phyloP scores from a whole-genome alignment of 352 stramenopile genomes.

The Phytophthora meadii region DNA sequence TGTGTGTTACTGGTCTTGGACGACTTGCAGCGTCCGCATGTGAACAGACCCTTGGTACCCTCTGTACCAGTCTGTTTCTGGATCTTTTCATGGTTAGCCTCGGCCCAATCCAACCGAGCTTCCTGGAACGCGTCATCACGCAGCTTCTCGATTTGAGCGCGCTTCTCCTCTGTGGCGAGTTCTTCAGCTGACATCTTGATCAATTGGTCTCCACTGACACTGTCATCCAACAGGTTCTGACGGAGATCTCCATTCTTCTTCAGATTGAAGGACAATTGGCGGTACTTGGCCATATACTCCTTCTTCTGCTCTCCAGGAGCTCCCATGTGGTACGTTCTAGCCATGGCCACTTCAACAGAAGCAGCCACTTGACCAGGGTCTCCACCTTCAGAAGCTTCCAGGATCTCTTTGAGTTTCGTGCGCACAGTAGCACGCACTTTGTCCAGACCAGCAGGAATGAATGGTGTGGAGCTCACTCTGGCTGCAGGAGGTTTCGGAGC shows the following conservation, averaged over 20 bases:
- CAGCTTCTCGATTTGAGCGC: constrained; percentile 84
- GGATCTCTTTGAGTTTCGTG: constrained; percentile 81
- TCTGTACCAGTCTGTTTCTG: constrained; percentile 88
- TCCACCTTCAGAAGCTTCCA: constrained; percentile 61
- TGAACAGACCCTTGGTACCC: constrained; percentile 84
- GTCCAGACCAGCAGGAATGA: constrained; percentile 77
- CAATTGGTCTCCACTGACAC: constrained; percentile 75
- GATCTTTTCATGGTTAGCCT: constrained; percentile 92
- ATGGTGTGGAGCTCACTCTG: constrained; percentile 32
- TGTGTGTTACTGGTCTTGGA: constrained; percentile 97
- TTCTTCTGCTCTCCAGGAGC: constrained; percentile 84
- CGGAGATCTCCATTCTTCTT: constrained; percentile 91
- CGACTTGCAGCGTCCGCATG: constrained; percentile 95
- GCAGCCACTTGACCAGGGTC: constrained; percentile 62
- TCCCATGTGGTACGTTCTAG: constrained; percentile 73
- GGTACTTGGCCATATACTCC: constrained; percentile 90
- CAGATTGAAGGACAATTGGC: constrained; percentile 91
- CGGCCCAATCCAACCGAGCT: constrained; percentile 88
- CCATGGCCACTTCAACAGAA: constrained; percentile 80
- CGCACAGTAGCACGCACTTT: constrained; percentile 81
- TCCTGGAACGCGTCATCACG: constrained; percentile 86
- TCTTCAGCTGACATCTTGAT: constrained; percentile 88
- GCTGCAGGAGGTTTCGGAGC: constrained; percentile 31
- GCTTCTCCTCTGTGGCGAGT: constrained; percentile 88
- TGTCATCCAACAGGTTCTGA: constrained; percentile 74